Evolutionary conservation across 768 basidiomycete genomes (phyloP).

Genomic region (Cubamyces sp.): DNA sequence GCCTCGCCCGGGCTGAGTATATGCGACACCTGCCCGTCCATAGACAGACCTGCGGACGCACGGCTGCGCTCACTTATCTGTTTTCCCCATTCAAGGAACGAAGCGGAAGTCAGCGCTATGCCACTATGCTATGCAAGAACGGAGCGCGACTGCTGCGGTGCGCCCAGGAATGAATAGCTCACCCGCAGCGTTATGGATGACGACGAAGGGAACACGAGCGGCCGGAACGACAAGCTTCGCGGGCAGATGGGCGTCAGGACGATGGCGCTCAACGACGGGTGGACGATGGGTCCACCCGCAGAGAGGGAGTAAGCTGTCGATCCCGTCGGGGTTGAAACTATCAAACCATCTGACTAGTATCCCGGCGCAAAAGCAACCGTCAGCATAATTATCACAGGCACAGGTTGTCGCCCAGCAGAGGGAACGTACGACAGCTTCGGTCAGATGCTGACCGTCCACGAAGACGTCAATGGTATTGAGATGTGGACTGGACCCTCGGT

Average conservation of each 20-base stretch:
- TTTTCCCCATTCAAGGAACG: neutral
- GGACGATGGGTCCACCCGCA: slow-evolving; percentile 94
- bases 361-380: neutral
- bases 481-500: slow-evolving; percentile 90
- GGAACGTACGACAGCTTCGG: slow-evolving; percentile 88
- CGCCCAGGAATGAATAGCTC: slow-evolving; percentile 37
- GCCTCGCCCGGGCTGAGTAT: slow-evolving; percentile 84
- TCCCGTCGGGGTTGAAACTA: slow-evolving; percentile 94
- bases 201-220: slow-evolving; percentile 86
- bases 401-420: neutral
- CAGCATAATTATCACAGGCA: neutral
- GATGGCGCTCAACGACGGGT: slow-evolving; percentile 87
- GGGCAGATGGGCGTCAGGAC: slow-evolving; percentile 97
- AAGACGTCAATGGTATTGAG: slow-evolving; percentile 92
- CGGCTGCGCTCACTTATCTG: slow-evolving; percentile 87
- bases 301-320: slow-evolving; percentile 97
- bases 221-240: slow-evolving; percentile 88
- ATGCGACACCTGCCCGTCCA: slow-evolving; percentile 90
- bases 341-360: slow-evolving; percentile 89
- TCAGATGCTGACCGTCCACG: slow-evolving; percentile 93
- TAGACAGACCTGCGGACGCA: slow-evolving; percentile 86
- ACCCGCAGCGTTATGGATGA: slow-evolving; percentile 77
- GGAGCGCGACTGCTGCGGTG: neutral
- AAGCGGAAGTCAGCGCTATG: slow-evolving; percentile 3
- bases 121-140: neutral